Evolutionary conservation across 1,284 basidiomycete species (phyloP), one percentile per base, ranked within the genome.

Genomic region (Lentinus polychrous): DNA sequence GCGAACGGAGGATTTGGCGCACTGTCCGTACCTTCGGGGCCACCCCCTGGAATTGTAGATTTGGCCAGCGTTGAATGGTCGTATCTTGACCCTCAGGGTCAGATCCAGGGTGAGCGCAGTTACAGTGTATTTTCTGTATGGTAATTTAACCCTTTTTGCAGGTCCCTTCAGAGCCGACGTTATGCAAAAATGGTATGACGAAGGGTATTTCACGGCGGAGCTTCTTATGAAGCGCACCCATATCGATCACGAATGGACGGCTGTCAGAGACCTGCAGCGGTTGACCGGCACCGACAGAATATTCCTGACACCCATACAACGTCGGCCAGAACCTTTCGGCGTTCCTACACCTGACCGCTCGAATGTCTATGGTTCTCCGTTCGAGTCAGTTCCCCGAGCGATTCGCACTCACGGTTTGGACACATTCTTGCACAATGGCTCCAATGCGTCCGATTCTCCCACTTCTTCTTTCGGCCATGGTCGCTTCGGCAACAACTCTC

Each of bases 181-280:
- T 52, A 98, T 99, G 95, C 94, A 98, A 69, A 91, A 91, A 58
- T 98, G 95, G 95, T 89, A 85, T 65, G 83, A 91, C 48, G 89
- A 88, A 61, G 86, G 86, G 12, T 99, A 96, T 71, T 97, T 99
- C 64, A 74, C 80, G n/a, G 73, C 83, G 40, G 84, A 91, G 53
- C 75, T 98, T 24, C 80, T 90, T 32, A 84, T 95, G 77, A 91
- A 86, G 60, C 83, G 92, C 43, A 82, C 76, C 10, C 72, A 76
- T 55, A 57, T 84, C 43, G 86, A 90, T 60, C 57, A 58, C 8
- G 76, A 82, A 7, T 90, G 83, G 82, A 76, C 70, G 43, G 68
- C 81, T 45, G 77, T 89, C 6, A 76, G 74, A 49, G 76, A 78
- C 44, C 69, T 87, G 36, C 65, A 71, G 41, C 68, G 69, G 45